Base-by-base conservation (phyloP, 805 yeast genomes). In the Yamadazyma kitorensis region DNA sequence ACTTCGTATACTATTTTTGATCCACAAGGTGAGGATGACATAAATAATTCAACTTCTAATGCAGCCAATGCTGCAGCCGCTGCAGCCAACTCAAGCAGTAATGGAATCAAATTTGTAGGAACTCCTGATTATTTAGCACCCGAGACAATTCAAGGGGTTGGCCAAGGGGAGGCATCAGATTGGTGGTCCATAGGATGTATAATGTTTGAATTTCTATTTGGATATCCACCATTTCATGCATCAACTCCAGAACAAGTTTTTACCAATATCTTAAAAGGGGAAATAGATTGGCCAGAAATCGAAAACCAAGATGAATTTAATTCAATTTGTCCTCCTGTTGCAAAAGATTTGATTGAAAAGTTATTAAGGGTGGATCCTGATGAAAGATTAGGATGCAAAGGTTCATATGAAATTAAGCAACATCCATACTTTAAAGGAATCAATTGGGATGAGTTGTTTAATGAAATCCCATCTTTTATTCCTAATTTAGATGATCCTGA, bases 171-270 rank as follows among this genome's bases (percentile, higher is more conserved):
- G 43, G 75, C 80, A 43, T 80, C 91, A n/a, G 97, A 89, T 62
- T 89, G 98, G 98, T 93, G 99, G 99, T 86, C 98, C 2, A 76
- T 91, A 21, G 99, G 99, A 0, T 91, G 98, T 57, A 87, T 93
- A 9, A 60, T 91, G 37, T 93, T 91, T 65, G 99, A 93, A 59
- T 82, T 93, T 52, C 53, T 87, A 25, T 85, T 82, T 55, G 98
- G 98, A 0, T 85, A 78, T 54, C 96, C 99, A 2, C 99, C 99
- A 2, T 93, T 93, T 57, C 93, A 86, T 55, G 95, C 84, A 1
- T 66, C 68, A 4, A 72, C 87, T 1, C 93, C 96, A 0, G 85
- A 82, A 26, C 64, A 70, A 39, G 95, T 93, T 0, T 93, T 93
- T 55, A 75, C 78, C 35, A 88, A 88, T 44, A 91, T 94, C 31